Base-by-base conservation (phyloP, 257 asterid genomes). In the Paulownia fortunei region DNA sequence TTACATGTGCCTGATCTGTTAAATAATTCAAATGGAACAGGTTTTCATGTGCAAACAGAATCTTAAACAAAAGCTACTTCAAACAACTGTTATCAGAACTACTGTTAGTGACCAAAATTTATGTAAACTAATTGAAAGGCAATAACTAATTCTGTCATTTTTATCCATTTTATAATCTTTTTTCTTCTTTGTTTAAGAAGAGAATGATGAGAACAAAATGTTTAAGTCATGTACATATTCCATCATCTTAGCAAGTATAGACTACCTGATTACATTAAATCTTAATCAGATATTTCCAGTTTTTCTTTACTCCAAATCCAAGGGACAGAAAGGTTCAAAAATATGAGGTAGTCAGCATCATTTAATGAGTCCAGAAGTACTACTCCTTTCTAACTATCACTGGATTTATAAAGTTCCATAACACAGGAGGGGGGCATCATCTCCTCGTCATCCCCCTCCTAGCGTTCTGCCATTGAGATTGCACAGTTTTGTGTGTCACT, bases 401-500 rank as follows among this genome's bases (percentile, higher is more conserved):
- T 21, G 19, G 34, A 54, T 1, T 37, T 1, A 19, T 37, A 49
- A 52, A 18, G 9, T 51, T 52, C 44, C 6, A 32, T 24, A 32
- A 9, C 27, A 66, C 56, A 12, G 51, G 51, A 11, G 9, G 51
- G 51, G 51, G 9, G 49, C 46, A 62, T 39, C 42, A 37, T 49
- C 63, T 49, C 60, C 19, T 49, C 47, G 18, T 21, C 63, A n/a
- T 11, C 60, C 66, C 41, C 2, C 15, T 19, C 61, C 64, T 41
- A 54, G 59, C 24, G 9, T 58, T 58, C 76, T 41, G 60, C 60
- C 37, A 13, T 26, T 41, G 69, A 76, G 49, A 76, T 66, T 66
- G 23, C 24, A 18, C 21, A 7, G 16, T 30, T 51, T 60, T 39
- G 63, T 60, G 23, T 27, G 34, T 18, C 8, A 16, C 46, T 61